Percentiles rank a stretch among this genome's conserved stretches.
Evolutionary conservation across 202 grass and related monocot species (phyloP).

Genomic region (Sporobolus alterniflorus): DNA sequence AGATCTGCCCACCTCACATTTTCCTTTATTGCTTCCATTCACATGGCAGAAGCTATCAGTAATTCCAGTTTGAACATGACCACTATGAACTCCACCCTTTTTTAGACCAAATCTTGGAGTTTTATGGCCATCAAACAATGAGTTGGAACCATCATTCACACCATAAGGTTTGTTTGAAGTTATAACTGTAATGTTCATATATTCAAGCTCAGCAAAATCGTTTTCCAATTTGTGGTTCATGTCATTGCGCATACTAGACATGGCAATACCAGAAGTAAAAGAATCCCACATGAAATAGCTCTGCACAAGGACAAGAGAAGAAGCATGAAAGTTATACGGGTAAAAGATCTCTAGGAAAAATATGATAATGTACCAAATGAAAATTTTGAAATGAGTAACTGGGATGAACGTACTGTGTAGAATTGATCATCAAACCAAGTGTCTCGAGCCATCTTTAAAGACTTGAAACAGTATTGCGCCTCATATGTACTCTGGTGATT

Average conservation of each 20-base stretch:
- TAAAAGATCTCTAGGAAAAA: background rate
- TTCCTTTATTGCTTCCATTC: conserved; percentile 55
- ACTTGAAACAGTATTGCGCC: conserved; percentile 72
- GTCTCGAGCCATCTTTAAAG: conserved; percentile 47
- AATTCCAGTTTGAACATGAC: conserved; percentile 82
- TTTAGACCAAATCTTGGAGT: conserved; percentile 69
- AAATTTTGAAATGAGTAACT: background rate
- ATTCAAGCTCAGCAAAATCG: conserved; percentile 52
- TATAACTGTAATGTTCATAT: conserved; percentile 61
- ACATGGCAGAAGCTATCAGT: conserved; percentile 60
- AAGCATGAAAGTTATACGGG: conserved; percentile 12
- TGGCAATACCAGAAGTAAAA: conserved; percentile 60
- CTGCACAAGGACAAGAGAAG: conserved; percentile 33
- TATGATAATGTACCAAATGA: background rate
- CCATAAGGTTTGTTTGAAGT: conserved; percentile 76
- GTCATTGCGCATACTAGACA: conserved; percentile 64
- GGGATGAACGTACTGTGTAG: conserved; percentile 38
- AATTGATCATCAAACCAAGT: conserved; percentile 65
- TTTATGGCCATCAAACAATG: conserved; percentile 56
- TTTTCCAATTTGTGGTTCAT: conserved; percentile 30
- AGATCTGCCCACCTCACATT: conserved; percentile 56
- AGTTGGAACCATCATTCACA: conserved; percentile 60
- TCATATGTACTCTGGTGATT: conserved; percentile 61
- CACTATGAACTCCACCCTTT: conserved; percentile 65
- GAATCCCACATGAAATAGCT: conserved; percentile 92